Percentiles rank a stretch among this genome's conserved stretches.
These are phyloP conservation scores for Mesotaenium endlicherianum DNA, from an alignment of 139 green algal genomes.

Conservation along the genomic window DNA sequence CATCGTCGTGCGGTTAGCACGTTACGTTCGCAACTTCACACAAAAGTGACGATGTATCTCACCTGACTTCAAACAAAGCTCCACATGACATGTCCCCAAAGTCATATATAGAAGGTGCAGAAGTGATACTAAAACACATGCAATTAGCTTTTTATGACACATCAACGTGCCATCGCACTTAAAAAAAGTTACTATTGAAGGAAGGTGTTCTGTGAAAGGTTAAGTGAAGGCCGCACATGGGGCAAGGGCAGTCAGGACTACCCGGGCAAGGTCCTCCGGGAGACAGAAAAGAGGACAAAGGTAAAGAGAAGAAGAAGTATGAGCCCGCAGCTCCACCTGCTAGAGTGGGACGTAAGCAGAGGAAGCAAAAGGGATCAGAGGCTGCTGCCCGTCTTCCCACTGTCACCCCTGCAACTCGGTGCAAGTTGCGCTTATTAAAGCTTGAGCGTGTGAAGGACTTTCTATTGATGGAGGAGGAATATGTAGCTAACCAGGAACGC, in stretches of 20 bases:
- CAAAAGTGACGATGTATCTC: too few species aligned
- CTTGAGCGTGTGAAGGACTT: conserved; percentile 98
- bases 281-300: conserved; percentile 35
- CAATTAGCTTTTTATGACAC: too few species aligned
- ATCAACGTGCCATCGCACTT: too few species aligned
- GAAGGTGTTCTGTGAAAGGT: too few species aligned
- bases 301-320: conserved; percentile 93
- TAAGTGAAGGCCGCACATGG: too few species aligned
- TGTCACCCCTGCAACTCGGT: conserved; percentile 88
- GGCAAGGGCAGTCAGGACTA: conserved; percentile 23
- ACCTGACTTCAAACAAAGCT: too few species aligned
- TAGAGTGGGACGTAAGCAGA: conserved; percentile 91
- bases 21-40: too few species aligned
- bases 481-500: conserved; percentile 86
- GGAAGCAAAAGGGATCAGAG: conserved; percentile 68
- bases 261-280: not conserved
- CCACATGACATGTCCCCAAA: too few species aligned
- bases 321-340: conserved; percentile 88
- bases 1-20: too few species aligned
- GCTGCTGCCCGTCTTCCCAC: conserved; percentile 79
- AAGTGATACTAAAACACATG: too few species aligned
- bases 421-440: conserved; percentile 95
- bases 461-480: conserved; percentile 99
- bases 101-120: too few species aligned
- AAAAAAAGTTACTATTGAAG: too few species aligned